Base-by-base conservation (phyloP, 2,329 filamentous ascomycete genomes). In the Amesomyces nigricolor region DNA sequence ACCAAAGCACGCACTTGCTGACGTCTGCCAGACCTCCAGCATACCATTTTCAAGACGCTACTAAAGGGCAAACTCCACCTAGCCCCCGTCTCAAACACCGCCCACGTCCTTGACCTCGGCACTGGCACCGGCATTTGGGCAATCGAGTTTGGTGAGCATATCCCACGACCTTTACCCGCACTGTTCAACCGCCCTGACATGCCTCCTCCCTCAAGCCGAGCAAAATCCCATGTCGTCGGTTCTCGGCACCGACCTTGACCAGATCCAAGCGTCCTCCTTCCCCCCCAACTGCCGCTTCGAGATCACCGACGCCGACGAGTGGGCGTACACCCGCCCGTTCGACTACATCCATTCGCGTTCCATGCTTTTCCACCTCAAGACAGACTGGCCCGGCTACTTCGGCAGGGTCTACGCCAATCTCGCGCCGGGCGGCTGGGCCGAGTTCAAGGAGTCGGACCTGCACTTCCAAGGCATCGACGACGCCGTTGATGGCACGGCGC, bases 41-140 rank as follows among this genome's bases (percentile, higher is more conserved):
- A 61, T 47, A 43, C 51, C 40, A 55, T 61, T 19, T 57, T 52
- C 29, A 61, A 51, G 43, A 35, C 30, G n/a, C 32, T 59, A n/a
- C 38, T 61, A 1, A 56, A 56, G 11, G 59, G 54, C 2, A 57
- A 54, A 22, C 47, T 57, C 16, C 48, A 54, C 6, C 29, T 61
- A 9, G 59, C 57, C 5, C 57, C 59, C 4, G 39, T 59, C 16
- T 42, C 37, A 17, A 51, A 42, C 8, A 54, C 57, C 3, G 16
- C 44, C 10, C 35, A 29, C 3, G 59, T 61, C 14, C 58, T 61
- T n/a, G 59, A 60, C 17, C 30, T 60, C 17, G 58, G 56, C 10
- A 60, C 58, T 2, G 59, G 59, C 30, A 61, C 59, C 3, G 59
- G 59, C 11, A 54, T 61, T 40, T 60, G 59, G 59, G 59, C 59